A percentile compares a stretch with the other conserved stretches of the same genome.
phyloP scores from a whole-genome alignment of 306 rosid genomes.

The Trifolium subterraneum region DNA sequence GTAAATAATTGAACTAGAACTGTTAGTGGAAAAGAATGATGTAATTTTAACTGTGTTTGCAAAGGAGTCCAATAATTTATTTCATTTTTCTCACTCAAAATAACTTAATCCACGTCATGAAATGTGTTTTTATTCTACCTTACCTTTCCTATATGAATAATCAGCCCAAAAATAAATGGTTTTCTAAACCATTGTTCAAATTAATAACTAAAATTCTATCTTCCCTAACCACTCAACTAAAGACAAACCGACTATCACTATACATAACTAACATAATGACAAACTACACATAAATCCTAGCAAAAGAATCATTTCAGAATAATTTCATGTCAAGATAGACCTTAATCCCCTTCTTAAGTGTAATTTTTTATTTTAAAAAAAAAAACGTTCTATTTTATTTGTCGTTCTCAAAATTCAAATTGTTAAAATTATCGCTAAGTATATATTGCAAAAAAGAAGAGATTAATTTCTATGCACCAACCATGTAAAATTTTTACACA shows the following conservation, averaged over 20 bases:
- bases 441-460: too few species aligned
- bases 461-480: too few species aligned
- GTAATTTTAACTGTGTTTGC: constrained; percentile 16
- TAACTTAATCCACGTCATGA: constrained; percentile 36
- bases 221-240: constrained; percentile 45
- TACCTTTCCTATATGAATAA: constrained; percentile 18
- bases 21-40: constrained; percentile 20
- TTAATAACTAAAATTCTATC: neutral
- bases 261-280: neutral
- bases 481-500: too few species aligned
- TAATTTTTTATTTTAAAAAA: neutral
- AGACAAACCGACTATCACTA: constrained; percentile 41
- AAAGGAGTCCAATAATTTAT: constrained; percentile 21
- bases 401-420: neutral
- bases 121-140: constrained; percentile 32
- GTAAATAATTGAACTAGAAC: constrained; percentile 2
- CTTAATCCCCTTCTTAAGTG: neutral
- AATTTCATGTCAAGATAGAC: constrained; percentile 6
- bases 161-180: constrained; percentile 3
- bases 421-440: too few species aligned
- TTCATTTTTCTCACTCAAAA: constrained; percentile 22
- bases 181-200: constrained; percentile 25
- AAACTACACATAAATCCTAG: constrained; percentile 10
- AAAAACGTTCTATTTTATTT: neutral
- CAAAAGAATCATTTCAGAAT: constrained; percentile 24